These are phyloP conservation scores for Marasmius fiardii DNA, from an alignment of 1,284 basidiomycete genomes.

Conservation along the genomic window DNA sequence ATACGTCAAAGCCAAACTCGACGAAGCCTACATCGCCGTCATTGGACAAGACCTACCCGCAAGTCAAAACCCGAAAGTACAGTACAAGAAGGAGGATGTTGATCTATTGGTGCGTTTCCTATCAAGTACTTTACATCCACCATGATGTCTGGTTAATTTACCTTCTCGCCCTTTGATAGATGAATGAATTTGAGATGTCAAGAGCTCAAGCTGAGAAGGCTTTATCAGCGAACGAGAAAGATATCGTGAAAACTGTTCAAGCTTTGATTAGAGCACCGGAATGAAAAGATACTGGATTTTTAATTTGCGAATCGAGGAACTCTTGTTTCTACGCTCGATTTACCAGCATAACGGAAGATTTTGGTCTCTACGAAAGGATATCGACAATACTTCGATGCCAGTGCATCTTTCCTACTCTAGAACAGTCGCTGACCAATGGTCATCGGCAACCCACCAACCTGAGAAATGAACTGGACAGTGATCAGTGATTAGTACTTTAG, in stretches of 20 bases:
- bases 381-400: too few species aligned
- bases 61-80: constrained; percentile 18
- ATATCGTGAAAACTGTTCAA: constrained; percentile 40
- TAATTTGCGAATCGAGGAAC: too few species aligned
- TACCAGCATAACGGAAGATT: too few species aligned
- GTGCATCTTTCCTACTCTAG: too few species aligned
- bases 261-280: constrained; percentile 29
- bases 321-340: too few species aligned
- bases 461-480: too few species aligned
- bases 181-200: constrained; percentile 63
- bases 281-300: too few species aligned
- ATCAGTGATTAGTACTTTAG: too few species aligned
- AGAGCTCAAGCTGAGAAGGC: constrained; percentile 55
- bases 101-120: constrained; percentile 52
- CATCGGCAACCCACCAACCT: too few species aligned
- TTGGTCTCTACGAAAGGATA: too few species aligned
- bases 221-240: constrained; percentile 45
- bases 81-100: constrained; percentile 54
- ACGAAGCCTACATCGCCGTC: constrained; percentile 55
- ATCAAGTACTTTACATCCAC: constrained; percentile 1
- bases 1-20: constrained; percentile 64
- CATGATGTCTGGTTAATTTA: background rate
- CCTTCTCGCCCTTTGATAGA: constrained; percentile 31
- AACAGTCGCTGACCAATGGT: too few species aligned
- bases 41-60: constrained; percentile 43